Conservation (phyloP, 805 yeast species). For the Danielozyma ontarioensis region DNA sequence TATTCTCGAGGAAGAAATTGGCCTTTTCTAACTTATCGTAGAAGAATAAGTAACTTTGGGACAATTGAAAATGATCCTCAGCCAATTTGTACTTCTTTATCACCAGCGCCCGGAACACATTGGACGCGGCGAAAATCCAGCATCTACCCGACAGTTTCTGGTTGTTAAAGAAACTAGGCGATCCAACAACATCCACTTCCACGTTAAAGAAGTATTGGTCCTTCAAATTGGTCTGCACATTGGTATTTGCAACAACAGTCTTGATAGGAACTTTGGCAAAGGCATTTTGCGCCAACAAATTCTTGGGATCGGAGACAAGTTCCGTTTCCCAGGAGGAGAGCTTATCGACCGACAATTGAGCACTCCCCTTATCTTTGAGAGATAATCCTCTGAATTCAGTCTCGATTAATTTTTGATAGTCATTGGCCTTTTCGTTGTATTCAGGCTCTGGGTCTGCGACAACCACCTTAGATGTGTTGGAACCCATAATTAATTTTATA, state of each 20-base stretch:
- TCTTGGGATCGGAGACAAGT: slow-evolving; percentile 43
- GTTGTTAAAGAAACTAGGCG: slow-evolving; percentile 38
- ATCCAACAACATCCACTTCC: slow-evolving; percentile 31
- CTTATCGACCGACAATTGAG: slow-evolving; percentile 15
- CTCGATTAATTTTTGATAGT: neutral
- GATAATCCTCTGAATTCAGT: neutral
- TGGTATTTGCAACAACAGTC: slow-evolving; percentile 35
- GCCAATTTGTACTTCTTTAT: slow-evolving; percentile 55
- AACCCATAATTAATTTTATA: slow-evolving; percentile 2
- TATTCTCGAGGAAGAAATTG: slow-evolving; percentile 73
- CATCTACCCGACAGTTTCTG: slow-evolving; percentile 79
- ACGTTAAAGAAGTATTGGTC: slow-evolving; percentile 32
- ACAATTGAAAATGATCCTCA: slow-evolving; percentile 55
- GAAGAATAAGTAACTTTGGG: slow-evolving; percentile 76
- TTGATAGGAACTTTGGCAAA: slow-evolving; percentile 44
- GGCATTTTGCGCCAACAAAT: slow-evolving; percentile 49
- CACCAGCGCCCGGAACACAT: slow-evolving; percentile 60
- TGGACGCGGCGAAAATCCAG: slow-evolving; percentile 85
- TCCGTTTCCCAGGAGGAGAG: slow-evolving; percentile 43
- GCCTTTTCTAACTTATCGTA: slow-evolving; percentile 85
- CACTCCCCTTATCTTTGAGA: neutral
- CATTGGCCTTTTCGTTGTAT: slow-evolving; percentile 7
- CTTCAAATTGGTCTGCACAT: slow-evolving; percentile 11
- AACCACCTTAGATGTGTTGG: slow-evolving; percentile 3
- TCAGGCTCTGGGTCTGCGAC: neutral